Conservation (phyloP, 768 basidiomycete species). For the Amanita molliuscula region DNA sequence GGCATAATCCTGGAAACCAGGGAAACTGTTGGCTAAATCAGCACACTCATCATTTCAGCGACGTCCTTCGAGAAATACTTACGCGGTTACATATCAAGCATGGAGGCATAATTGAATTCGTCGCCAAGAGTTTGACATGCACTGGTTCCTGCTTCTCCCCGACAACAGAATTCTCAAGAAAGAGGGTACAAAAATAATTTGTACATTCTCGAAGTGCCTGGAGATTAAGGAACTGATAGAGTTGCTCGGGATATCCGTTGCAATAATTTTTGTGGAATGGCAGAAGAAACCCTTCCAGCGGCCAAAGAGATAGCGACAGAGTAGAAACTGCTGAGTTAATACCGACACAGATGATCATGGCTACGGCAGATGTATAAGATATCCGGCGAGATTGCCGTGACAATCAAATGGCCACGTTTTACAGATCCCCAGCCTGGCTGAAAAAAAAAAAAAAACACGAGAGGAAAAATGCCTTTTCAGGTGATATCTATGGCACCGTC, state of each 20-base stretch:
- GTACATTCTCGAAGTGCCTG: slow-evolving; percentile 1
- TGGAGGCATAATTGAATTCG: no score
- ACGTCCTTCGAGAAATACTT: no score
- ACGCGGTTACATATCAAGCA: no score
- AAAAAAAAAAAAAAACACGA: background rate
- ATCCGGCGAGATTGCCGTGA: background rate
- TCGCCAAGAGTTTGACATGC: no score
- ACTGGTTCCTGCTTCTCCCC: no score
- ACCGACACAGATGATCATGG: no score
- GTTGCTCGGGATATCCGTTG: background rate
- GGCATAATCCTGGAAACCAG: background rate
- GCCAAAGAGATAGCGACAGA: background rate
- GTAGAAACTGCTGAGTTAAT: background rate
- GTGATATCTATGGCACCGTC: background rate
- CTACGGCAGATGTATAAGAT: background rate
- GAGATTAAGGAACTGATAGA: slow-evolving; percentile 1
- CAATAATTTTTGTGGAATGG: background rate
- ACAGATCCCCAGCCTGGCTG: background rate
- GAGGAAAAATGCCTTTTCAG: background rate
- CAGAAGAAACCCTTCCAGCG: background rate
- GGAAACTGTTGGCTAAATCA: background rate
- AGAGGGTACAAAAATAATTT: background rate
- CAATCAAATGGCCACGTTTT: background rate
- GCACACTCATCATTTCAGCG: background rate
- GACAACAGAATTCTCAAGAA: background rate